Evolutionary conservation across 306 rosid species (phyloP), one percentile per base, ranked within the genome.

Genomic region (Glycyrrhiza uralensis): DNA sequence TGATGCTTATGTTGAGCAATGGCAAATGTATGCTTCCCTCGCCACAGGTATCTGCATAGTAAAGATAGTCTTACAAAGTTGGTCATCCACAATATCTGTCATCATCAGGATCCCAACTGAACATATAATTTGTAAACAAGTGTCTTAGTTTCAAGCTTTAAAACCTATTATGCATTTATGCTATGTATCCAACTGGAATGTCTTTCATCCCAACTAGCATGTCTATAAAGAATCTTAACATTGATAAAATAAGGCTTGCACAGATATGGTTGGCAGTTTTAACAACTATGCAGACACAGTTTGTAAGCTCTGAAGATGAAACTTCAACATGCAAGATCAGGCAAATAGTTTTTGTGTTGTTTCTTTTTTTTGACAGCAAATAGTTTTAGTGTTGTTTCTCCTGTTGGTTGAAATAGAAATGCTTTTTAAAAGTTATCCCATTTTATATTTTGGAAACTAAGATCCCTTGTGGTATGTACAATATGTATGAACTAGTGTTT

Each of bases 1-100:
- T 91, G 97, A 80, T 94, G 97, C 87, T 94, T 94, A 84, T 94
- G 99, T 81, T 89, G 99, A 81, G 99, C 89, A 78, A 94, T 94
- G 82, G 96, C 99, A 76, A 87, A 94, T 13, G 99, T 82, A 78
- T 89, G 74, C 77, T 87, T 91, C 70, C 85, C 93, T 60, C 96
- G 96, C 99, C 99, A 94, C 46, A 94, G 79, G 72, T 94, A 94
- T 82, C 99, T 94, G 76, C 74, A 80, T 4, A 52, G 51, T 30
- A 67, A 82, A 71, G 50, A 32, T 65, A 23, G 36, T 6, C 24
- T 17, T 58, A 32, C 7, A 55, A 47, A 49, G 74, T 71, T 54
- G 2, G 36, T 29, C 77, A 70, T 73, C 61, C 61, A 18, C 29
- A 15, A 45, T 15, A 11, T 70, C 50, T 58, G 68, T 10, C 57